phyloP scores from a whole-genome alignment of 2,329 filamentous ascomycete genomes.

The Beauveria sp. region DNA sequence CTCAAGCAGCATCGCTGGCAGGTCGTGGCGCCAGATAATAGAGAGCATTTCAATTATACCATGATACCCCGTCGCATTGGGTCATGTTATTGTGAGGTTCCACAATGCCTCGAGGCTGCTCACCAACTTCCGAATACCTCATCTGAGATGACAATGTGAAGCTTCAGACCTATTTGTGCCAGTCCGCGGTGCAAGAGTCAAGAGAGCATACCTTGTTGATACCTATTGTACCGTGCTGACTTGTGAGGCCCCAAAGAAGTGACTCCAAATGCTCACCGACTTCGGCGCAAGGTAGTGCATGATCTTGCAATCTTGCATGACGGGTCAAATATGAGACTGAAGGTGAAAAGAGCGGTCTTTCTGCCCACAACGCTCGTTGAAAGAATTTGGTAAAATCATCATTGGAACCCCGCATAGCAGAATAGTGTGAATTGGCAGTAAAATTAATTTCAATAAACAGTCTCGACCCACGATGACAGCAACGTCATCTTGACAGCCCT shows the following conservation, averaged over 20 bases:
- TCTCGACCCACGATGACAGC: background rate
- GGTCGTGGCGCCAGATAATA: conserved; percentile 48
- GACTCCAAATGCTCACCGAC: too few relatives aligned
- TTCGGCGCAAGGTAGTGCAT: too few relatives aligned
- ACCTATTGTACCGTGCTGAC: too few relatives aligned
- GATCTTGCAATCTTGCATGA: too few relatives aligned
- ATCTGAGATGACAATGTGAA: background rate
- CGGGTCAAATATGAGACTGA: too few relatives aligned
- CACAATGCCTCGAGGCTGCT: background rate
- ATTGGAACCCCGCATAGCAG: background rate
- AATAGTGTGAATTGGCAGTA: background rate
- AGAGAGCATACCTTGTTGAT: too few relatives aligned
- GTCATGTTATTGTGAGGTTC: background rate
- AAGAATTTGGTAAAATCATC: too few relatives aligned
- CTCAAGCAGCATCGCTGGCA: conserved; percentile 43
- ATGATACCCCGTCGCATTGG: background rate
- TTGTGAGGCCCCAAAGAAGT: too few relatives aligned
- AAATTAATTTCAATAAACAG: background rate
- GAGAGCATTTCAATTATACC: background rate
- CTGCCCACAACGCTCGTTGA: background rate
- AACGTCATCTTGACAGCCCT: background rate
- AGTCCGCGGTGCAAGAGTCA: background rate
- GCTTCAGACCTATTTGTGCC: background rate
- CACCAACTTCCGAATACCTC: background rate
- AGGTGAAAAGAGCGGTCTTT: too few relatives aligned